A percentile compares a stretch with the other conserved stretches of the same genome.
These are phyloP conservation scores for Solanum hybrid DNA, from an alignment of 305 asterid species.

Conservation along the genomic window DNA sequence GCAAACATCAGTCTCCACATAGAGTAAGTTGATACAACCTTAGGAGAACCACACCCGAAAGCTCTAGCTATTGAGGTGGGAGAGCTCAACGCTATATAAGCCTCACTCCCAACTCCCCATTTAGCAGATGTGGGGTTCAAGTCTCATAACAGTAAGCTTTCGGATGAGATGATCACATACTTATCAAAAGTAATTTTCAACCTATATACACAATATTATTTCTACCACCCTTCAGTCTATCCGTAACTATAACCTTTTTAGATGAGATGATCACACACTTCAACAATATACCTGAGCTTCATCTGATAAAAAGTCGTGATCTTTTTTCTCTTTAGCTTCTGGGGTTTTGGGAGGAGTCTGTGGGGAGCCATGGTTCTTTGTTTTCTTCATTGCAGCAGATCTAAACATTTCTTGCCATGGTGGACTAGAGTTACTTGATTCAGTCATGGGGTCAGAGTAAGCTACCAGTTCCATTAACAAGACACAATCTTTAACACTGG, in stretches of 20 bases:
- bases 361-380: constrained; percentile 3
- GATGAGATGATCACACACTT: background rate
- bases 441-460: constrained; percentile 39
- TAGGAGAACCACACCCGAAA: background rate
- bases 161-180: background rate
- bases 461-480: constrained; percentile 53
- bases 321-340: constrained; percentile 9
- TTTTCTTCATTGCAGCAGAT: constrained; percentile 77
- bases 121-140: background rate
- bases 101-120: background rate
- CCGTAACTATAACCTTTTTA: background rate
- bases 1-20: background rate
- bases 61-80: background rate
- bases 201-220: background rate
- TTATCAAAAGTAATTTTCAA: background rate
- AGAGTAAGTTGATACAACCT: background rate
- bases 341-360: constrained; percentile 11
- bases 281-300: constrained; percentile 28
- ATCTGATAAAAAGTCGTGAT: constrained; percentile 12
- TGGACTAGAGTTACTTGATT: constrained; percentile 16
- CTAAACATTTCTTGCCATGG: constrained; percentile 96
- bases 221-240: background rate
- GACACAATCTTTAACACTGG: background rate
- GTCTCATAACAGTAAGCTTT: background rate
- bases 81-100: background rate